Evolutionary conservation across 768 basidiomycete genomes (phyloP).

Genomic region (Trametes gibbosa): DNA sequence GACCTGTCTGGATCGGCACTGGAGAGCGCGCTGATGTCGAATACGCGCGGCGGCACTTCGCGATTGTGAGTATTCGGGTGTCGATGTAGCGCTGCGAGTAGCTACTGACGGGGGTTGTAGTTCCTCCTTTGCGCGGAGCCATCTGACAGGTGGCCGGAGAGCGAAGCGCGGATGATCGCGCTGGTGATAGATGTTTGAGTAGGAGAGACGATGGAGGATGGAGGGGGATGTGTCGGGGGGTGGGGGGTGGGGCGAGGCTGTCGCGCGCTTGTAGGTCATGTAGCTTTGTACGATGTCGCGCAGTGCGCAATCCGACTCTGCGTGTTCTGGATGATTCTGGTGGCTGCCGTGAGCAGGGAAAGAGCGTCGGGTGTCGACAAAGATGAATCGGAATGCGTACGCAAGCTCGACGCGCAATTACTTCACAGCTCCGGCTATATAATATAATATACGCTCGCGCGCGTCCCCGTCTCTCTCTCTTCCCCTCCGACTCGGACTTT

Average conservation of each 20-base stretch:
- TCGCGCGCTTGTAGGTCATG: background rate
- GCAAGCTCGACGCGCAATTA: background rate
- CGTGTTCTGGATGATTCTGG: background rate
- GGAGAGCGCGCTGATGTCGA: conserved; percentile 78
- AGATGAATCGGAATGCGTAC: background rate
- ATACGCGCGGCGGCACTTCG: conserved; percentile 64
- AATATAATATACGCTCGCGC: background rate
- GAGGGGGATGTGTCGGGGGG: background rate
- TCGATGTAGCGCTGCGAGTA: background rate
- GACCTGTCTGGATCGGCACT: conserved; percentile 77
- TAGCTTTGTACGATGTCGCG: background rate
- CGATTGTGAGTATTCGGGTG: conserved; percentile 54
- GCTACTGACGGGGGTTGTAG: conserved; percentile 12
- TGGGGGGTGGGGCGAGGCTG: background rate
- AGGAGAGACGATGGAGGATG: background rate
- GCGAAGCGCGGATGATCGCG: conserved; percentile 11
- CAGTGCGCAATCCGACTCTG: background rate
- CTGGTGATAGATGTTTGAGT: background rate
- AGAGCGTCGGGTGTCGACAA: background rate
- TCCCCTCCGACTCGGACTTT: background rate
- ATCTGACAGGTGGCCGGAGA: conserved; percentile 12
- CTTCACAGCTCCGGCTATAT: conserved; percentile 10
- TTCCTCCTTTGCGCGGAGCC: conserved; percentile 25
- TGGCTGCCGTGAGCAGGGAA: too few species aligned
- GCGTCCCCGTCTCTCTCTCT: background rate